These are phyloP conservation scores for Sanguinoderma infundibulare DNA, from an alignment of 1,284 basidiomycete genomes.

Conservation along the genomic window DNA sequence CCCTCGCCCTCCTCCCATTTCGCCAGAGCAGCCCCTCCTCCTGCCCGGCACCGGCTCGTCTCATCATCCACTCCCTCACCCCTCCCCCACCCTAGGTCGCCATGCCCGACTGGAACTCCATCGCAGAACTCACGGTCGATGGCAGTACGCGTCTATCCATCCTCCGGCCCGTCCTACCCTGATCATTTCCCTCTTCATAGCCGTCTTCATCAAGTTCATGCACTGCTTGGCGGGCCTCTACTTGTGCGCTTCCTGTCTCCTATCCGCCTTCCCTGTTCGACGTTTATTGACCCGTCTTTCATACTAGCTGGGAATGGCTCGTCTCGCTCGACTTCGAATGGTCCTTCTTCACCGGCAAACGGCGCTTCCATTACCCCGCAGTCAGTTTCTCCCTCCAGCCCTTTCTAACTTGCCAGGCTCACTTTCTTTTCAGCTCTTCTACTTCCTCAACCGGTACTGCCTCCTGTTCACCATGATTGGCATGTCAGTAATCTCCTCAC, in stretches of 20 bases:
- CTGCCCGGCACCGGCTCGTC: constrained; percentile 8
- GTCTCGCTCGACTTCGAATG: constrained; percentile 76
- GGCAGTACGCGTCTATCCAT: constrained; percentile 42
- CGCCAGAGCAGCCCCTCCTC: constrained; percentile 14
- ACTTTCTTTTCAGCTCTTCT: constrained; percentile 56
- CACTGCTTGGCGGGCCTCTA: constrained; percentile 71
- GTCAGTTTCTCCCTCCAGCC: constrained; percentile 16
- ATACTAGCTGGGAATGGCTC: constrained; percentile 45
- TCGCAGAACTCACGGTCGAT: constrained; percentile 52
- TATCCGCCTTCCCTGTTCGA: not conserved
- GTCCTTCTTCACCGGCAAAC: constrained; percentile 63
- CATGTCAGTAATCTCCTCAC: constrained; percentile 46
- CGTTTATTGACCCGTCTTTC: constrained; percentile 9
- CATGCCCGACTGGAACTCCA: constrained; percentile 50
- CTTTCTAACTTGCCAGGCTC: not conserved
- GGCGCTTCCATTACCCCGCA: constrained; percentile 53
- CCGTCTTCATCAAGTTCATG: constrained; percentile 67
- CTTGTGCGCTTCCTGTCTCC: constrained; percentile 45
- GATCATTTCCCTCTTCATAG: constrained; percentile 37
- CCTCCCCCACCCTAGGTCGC: constrained; percentile 8
- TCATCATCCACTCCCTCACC: constrained; percentile 2
- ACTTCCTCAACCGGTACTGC: constrained; percentile 75
- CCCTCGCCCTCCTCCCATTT: not conserved
- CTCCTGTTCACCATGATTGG: constrained; percentile 71
- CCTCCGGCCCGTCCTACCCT: not conserved